Evolutionary conservation across 2,329 filamentous ascomycete species (phyloP), one percentile per base, ranked within the genome.

Genomic region (Epichloe bromicola): DNA sequence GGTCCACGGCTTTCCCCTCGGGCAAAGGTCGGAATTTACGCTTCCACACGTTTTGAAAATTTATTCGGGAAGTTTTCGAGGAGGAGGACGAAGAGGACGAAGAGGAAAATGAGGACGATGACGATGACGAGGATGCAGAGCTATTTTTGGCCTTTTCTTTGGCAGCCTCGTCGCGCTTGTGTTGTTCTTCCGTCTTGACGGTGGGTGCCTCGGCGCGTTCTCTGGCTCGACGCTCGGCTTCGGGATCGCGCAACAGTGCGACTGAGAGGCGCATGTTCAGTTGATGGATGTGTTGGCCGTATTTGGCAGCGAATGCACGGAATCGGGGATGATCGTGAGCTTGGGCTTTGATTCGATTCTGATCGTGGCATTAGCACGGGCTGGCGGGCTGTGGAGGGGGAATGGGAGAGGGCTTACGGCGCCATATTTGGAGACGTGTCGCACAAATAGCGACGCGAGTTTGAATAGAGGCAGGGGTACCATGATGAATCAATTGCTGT

Each of bases 371-470:
- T 62, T 49, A 62, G 59, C 49, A 37, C 46, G 4, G 19, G 14
- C 41, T 5, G n/a, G 26, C 15, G 4, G 20, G 19, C 40, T 10
- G 8, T 19, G 40, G 36, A 17, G 26, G 5, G 4, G 23, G 34
- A 7, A 7, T 7, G 8, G 15, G n/a, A 15, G 7, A 17, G 51
- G 8, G 67, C 79, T 58, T 75, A 84, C 80, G 51, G 81, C 80
- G 61, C 80, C 80, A 71, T 84, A 84, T 67, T 84, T 84, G 51
- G 80, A 84, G 49, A 84, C 67, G 61, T 84, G 80, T 58, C 79
- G 75, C 60, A 84, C 71, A 57, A 84, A 80, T 45, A 84, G 71
- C 51, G 80, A 66, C 20, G 75, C 80, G 57, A 84, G 77, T 68
- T 85, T 85, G 67, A 85, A 85, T 17, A 85, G 70, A 19, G 81